These are phyloP conservation scores for Solanum pennellii DNA, from an alignment of 257 asterid genomes.

Conservation along the genomic window DNA sequence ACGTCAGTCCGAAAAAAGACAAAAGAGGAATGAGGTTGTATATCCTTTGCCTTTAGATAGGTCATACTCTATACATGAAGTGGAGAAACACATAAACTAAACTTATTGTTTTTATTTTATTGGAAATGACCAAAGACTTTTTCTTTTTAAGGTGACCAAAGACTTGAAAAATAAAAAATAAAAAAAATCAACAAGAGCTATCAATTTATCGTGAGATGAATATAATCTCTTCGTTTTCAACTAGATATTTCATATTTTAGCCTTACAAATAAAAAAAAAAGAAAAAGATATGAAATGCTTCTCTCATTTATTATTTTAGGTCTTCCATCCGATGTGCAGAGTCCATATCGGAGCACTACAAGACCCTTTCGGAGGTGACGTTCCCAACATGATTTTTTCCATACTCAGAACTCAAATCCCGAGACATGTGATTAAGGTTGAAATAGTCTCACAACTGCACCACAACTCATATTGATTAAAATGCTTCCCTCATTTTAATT, in stretches of 20 bases:
- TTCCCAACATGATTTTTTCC: neutral
- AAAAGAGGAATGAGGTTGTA: neutral
- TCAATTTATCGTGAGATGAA: neutral
- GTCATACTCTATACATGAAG: neutral
- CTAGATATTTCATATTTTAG: neutral
- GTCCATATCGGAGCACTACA: neutral
- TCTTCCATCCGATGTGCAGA: rapidly evolving
- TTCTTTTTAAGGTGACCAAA: neutral
- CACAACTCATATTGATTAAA: neutral
- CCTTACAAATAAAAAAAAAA: neutral
- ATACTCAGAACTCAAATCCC: neutral
- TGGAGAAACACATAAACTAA: neutral
- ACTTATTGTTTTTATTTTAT: neutral
- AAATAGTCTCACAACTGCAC: neutral
- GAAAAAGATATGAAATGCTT: neutral
- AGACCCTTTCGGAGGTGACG: rapidly evolving
- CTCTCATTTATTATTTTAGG: neutral
- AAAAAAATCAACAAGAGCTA: neutral
- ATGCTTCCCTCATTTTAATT: neutral
- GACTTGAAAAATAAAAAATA: neutral
- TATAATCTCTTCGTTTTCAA: neutral
- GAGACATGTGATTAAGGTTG: rapidly evolving
- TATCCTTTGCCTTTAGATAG: neutral
- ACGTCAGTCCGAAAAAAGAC: neutral
- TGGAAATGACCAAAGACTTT: neutral